These are phyloP conservation scores for Malbranchea cinnamomea DNA, from an alignment of 2,329 filamentous ascomycete genomes.

Conservation along the genomic window DNA sequence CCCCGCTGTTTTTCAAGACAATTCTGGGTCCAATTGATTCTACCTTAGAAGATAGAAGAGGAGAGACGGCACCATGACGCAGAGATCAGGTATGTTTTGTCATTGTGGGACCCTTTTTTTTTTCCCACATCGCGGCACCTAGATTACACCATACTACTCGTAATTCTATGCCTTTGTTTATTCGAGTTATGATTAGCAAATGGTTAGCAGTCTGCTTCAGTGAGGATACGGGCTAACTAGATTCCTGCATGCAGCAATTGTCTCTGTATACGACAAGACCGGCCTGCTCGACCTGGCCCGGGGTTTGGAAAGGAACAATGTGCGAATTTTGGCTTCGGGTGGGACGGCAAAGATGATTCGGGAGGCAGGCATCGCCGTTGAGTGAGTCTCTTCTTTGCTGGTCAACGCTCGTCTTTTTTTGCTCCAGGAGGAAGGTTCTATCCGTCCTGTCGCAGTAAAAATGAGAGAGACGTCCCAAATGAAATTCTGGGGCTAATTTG, in stretches of 20 bases:
- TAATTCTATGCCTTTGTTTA: not conserved
- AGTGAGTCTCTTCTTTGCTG: constrained; percentile 57
- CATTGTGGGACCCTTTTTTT: too few relatives aligned
- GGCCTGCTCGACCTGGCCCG: constrained; percentile 85
- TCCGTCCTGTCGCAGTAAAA: too few relatives aligned
- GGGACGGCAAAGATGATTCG: constrained; percentile 94
- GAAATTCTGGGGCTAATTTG: not conserved
- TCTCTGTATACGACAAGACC: constrained; percentile 98
- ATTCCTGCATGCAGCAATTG: constrained; percentile 47
- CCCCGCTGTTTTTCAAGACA: not conserved
- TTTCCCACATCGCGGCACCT: not conserved
- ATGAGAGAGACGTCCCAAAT: not conserved
- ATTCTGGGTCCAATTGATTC: too few relatives aligned
- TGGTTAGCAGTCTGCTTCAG: too few relatives aligned
- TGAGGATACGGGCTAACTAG: not conserved
- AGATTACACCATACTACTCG: too few relatives aligned
- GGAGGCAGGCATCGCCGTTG: constrained; percentile 87
- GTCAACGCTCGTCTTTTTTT: not conserved
- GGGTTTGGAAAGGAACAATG: constrained; percentile 74
- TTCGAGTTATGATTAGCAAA: not conserved
- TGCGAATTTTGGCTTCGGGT: constrained; percentile 84
- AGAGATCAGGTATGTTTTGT: constrained; percentile 25
- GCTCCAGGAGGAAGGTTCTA: not conserved
- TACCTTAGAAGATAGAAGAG: too few relatives aligned
- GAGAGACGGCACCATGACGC: constrained; percentile 20